A percentile compares a stretch with the other conserved stretches of the same genome.
These are phyloP conservation scores for Aspergillus mulundensis DNA, from an alignment of 495 filamentous ascomycete species.

Conservation along the genomic window DNA sequence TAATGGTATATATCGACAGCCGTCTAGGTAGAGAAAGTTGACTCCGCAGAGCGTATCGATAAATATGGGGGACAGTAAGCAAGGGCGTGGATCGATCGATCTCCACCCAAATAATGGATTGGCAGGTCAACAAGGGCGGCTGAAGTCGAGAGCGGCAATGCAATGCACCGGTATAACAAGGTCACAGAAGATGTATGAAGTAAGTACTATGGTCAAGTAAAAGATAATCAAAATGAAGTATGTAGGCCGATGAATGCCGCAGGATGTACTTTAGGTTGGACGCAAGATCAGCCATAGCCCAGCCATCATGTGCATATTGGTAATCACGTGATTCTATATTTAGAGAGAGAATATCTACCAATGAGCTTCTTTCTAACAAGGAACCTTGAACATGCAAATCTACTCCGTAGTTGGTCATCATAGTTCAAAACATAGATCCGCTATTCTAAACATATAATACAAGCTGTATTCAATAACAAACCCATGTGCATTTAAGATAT, in stretches of 20 bases:
- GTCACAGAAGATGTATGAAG: background rate
- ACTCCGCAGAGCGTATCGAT: background rate
- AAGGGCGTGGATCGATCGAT: constrained; percentile 17
- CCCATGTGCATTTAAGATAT: constrained; percentile 2
- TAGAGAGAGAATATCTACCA: too few relatives aligned
- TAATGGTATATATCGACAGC: background rate
- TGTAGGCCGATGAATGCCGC: background rate
- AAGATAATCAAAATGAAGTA: background rate
- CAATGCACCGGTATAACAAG: background rate
- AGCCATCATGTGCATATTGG: background rate
- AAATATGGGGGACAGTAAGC: background rate
- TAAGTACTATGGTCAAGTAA: background rate
- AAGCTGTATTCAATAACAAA: background rate
- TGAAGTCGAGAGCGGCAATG: background rate
- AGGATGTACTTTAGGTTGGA: background rate
- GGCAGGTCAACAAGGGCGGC: constrained; percentile 7
- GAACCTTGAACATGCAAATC: background rate
- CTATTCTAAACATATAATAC: constrained; percentile 4
- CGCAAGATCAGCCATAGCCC: constrained; percentile 4
- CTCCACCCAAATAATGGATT: constrained; percentile 15
- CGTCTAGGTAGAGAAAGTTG: background rate
- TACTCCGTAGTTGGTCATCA: background rate
- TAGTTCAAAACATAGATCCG: constrained; percentile 1
- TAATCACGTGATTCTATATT: constrained; percentile 3
- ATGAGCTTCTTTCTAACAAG: background rate